phyloP scores from a whole-genome alignment of 768 basidiomycete genomes.

The Trametopsis cervina region DNA sequence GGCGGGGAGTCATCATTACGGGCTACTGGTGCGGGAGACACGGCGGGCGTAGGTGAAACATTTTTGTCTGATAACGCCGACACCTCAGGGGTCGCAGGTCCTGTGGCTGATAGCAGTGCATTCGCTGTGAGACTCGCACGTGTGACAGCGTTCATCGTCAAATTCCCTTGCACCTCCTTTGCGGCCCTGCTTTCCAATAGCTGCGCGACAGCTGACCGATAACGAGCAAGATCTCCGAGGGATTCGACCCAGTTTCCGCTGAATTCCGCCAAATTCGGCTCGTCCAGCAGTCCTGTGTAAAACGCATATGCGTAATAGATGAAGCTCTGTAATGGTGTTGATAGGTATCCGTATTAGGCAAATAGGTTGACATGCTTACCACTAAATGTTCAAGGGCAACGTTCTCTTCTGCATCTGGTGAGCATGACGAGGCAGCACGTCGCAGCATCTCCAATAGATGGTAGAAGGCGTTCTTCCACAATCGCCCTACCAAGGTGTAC shows the following conservation, averaged over 20 bases:
- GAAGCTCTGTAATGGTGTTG: constrained; percentile 44
- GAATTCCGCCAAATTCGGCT: constrained; percentile 62
- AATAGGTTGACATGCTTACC: constrained; percentile 10
- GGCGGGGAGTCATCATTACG: constrained; percentile 25
- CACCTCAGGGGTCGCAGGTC: constrained; percentile 11
- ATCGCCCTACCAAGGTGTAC: constrained; percentile 90
- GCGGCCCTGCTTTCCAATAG: constrained; percentile 51
- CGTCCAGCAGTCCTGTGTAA: constrained; percentile 85
- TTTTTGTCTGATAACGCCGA: constrained; percentile 17
- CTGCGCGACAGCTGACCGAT: constrained; percentile 93
- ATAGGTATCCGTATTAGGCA: constrained; percentile 3
- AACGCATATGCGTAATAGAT: constrained; percentile 94
- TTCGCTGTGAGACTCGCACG: constrained; percentile 18
- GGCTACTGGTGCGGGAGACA: constrained; percentile 7
- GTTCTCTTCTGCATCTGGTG: constrained; percentile 25
- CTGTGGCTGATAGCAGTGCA: constrained; percentile 6
- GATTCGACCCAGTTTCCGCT: constrained; percentile 91
- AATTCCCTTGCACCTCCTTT: constrained; percentile 23
- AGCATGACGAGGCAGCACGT: constrained; percentile 52
- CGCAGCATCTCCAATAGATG: constrained; percentile 87
- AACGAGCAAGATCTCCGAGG: constrained; percentile 91
- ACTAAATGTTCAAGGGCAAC: constrained; percentile 87
- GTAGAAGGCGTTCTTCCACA: constrained; percentile 91
- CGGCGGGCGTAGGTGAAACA: constrained; percentile 15
- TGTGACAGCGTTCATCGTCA: constrained; percentile 53